These are phyloP conservation scores for Arthrobotrys megalospora DNA, from an alignment of 2,329 filamentous ascomycete species.

Conservation along the genomic window DNA sequence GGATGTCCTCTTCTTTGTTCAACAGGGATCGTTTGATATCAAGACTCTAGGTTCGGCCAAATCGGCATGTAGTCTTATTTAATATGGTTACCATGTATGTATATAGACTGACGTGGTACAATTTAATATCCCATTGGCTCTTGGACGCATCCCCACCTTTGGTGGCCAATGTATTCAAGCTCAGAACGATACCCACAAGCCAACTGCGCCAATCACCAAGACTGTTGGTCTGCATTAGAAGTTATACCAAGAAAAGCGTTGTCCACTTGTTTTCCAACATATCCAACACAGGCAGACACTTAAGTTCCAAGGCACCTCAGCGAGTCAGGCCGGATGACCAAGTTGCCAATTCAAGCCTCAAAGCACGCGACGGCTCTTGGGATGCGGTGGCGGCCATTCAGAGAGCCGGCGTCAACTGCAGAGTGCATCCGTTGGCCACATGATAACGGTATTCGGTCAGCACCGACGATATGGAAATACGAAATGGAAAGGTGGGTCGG, in stretches of 20 bases:
- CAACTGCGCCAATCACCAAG: too few species aligned
- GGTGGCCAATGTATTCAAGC: too few species aligned
- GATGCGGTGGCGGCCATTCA: conserved; percentile 24
- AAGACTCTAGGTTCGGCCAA: too few species aligned
- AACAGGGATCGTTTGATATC: neutral
- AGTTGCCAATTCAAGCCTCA: conserved; percentile 57
- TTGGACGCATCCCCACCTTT: too few species aligned
- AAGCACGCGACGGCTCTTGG: conserved; percentile 52
- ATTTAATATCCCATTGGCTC: too few species aligned
- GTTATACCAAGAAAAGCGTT: conserved; percentile 3
- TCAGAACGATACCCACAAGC: too few species aligned
- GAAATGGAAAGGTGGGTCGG: neutral
- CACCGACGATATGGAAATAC: conserved; percentile 42
- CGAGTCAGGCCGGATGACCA: conserved; percentile 4
- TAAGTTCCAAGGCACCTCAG: neutral
- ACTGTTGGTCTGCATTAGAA: too few species aligned
- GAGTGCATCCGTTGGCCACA: conserved; percentile 36
- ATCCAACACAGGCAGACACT: conserved; percentile 2
- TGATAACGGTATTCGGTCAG: conserved; percentile 48
- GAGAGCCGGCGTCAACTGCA: neutral
- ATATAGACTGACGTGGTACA: too few species aligned
- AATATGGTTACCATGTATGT: too few species aligned
- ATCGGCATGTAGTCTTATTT: too few species aligned
- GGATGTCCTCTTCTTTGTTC: conserved; percentile 7
- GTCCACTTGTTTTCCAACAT: conserved; percentile 9